Evolutionary conservation across 2,329 filamentous ascomycete genomes (phyloP).

Genomic region (Grosmannia penicillata): DNA sequence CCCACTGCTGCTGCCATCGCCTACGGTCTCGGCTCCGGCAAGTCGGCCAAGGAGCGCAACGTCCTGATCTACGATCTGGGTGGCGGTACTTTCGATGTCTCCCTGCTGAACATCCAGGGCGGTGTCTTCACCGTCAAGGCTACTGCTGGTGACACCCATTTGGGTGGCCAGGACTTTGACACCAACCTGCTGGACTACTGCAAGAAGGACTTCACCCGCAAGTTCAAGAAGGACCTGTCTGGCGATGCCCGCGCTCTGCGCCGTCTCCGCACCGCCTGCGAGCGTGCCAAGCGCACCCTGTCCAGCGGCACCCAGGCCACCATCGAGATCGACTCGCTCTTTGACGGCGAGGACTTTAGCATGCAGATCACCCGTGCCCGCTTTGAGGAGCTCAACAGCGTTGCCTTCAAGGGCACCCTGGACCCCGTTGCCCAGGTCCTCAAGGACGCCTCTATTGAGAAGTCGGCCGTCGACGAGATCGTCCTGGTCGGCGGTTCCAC

Average conservation of each 20-base stretch:
- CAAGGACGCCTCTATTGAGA: conserved; percentile 79
- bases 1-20: conserved; percentile 95
- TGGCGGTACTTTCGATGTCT: conserved; percentile 99
- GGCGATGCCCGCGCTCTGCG: conserved; percentile 84
- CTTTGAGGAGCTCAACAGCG: conserved; percentile 97
- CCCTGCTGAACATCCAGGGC: conserved; percentile 94
- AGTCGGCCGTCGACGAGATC: conserved; percentile 91
- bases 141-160: conserved; percentile 91
- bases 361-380: conserved; percentile 93
- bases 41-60: conserved; percentile 95
- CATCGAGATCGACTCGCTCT: conserved; percentile 97
- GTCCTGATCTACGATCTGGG: conserved; percentile 99
- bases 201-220: conserved; percentile 60
- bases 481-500: conserved; percentile 98
- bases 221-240: conserved; percentile 40
- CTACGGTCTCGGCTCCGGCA: conserved; percentile 91
- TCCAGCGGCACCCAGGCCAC: conserved; percentile 96
- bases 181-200: conserved; percentile 92
- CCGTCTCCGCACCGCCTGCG: conserved; percentile 92
- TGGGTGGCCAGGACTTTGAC: conserved; percentile 94
- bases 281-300: conserved; percentile 98
- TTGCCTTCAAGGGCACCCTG: conserved; percentile 85
- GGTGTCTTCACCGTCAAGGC: conserved; percentile 99
- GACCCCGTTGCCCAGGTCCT: conserved; percentile 94
- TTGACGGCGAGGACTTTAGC: conserved; percentile 96